phyloP scores from a whole-genome alignment of 768 basidiomycete genomes.

The Auricularia sp. region DNA sequence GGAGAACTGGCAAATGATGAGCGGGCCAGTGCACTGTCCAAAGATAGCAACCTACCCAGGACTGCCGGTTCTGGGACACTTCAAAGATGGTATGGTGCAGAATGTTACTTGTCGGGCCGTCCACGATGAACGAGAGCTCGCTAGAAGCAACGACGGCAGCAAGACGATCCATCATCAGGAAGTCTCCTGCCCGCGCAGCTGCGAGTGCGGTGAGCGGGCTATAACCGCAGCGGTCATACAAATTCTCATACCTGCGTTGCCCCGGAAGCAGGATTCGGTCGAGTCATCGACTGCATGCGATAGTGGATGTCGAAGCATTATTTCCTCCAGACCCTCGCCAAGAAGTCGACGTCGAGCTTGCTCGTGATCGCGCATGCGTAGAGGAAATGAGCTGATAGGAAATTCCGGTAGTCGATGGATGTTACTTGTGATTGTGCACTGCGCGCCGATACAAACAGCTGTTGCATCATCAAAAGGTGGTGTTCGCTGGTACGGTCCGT shows the following conservation, averaged over 20 bases:
- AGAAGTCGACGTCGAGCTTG: conserved; percentile 21
- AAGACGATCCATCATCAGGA: conserved; percentile 28
- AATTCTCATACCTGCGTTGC: too few species aligned
- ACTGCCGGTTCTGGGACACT: conserved; percentile 19
- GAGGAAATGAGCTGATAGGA: conserved; percentile 8
- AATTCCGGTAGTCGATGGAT: conserved; percentile 33
- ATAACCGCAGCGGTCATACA: conserved; percentile 21
- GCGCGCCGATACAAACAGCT: conserved; percentile 32
- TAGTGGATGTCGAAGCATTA: conserved; percentile 36
- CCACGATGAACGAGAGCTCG: conserved; percentile 29
- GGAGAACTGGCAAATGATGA: conserved; percentile 5
- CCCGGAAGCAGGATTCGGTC: conserved; percentile 36
- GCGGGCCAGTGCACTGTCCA: conserved; percentile 11
- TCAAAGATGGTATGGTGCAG: conserved; percentile 20
- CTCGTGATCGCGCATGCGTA: conserved; percentile 21
- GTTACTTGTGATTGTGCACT: conserved; percentile 44
- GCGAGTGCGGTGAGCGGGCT: conserved; percentile 26
- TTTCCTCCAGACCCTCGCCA: conserved; percentile 21
- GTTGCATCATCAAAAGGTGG: not conserved
- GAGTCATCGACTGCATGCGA: conserved; percentile 49
- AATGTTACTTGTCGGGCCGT: conserved; percentile 22
- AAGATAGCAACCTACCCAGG: conserved; percentile 25
- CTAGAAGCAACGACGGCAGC: conserved; percentile 6
- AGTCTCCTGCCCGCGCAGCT: conserved; percentile 26
- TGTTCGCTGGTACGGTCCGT: too few species aligned